A percentile compares a stretch with the other conserved stretches of the same genome.
Evolutionary conservation across 2,329 filamentous ascomycete genomes (phyloP).

Genomic region (Aureobasidium sp.): DNA sequence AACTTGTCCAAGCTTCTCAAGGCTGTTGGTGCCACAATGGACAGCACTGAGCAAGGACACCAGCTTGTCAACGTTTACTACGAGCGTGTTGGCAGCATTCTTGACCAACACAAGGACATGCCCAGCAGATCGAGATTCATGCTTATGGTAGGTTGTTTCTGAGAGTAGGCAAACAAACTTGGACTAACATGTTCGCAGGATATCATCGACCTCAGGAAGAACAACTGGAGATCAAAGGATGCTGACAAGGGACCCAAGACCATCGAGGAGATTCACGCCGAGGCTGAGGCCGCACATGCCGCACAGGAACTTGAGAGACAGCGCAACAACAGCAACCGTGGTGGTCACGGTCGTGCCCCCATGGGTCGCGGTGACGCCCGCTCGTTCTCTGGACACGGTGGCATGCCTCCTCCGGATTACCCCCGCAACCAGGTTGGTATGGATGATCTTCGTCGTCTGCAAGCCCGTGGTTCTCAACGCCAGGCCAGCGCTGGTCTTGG

Average conservation of each 20-base stretch:
- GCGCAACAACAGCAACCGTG: slow-evolving; percentile 52
- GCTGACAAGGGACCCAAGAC: slow-evolving; percentile 97
- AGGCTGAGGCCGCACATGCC: slow-evolving; percentile 71
- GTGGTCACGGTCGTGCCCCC: slow-evolving; percentile 56
- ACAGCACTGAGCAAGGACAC: slow-evolving; percentile 70
- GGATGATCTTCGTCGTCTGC: slow-evolving; percentile 81
- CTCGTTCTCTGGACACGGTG: slow-evolving; percentile 65
- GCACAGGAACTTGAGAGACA: slow-evolving; percentile 62
- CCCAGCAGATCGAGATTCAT: slow-evolving; percentile 90
- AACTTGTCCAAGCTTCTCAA: slow-evolving; percentile 86
- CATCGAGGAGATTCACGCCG: slow-evolving; percentile 80
- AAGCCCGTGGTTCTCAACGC: slow-evolving; percentile 55
- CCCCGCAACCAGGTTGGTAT: slow-evolving; percentile 75
- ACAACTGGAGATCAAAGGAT: slow-evolving; percentile 79
- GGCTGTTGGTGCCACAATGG: slow-evolving; percentile 84
- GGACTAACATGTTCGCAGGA: slow-evolving; percentile 42
- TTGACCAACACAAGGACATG: slow-evolving; percentile 64
- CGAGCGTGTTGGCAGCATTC: slow-evolving; percentile 71
- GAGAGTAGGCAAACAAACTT: background rate
- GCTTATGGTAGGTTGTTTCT: slow-evolving; percentile 56
- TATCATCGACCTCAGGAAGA: slow-evolving; percentile 71
- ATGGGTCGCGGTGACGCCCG: slow-evolving; percentile 81
- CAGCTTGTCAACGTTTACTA: slow-evolving; percentile 93
- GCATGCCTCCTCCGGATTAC: slow-evolving; percentile 59
- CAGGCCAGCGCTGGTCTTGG: slow-evolving; percentile 53